phyloP scores from a whole-genome alignment of 2,329 filamentous ascomycete genomes.

The Fusarium pilosicola region DNA sequence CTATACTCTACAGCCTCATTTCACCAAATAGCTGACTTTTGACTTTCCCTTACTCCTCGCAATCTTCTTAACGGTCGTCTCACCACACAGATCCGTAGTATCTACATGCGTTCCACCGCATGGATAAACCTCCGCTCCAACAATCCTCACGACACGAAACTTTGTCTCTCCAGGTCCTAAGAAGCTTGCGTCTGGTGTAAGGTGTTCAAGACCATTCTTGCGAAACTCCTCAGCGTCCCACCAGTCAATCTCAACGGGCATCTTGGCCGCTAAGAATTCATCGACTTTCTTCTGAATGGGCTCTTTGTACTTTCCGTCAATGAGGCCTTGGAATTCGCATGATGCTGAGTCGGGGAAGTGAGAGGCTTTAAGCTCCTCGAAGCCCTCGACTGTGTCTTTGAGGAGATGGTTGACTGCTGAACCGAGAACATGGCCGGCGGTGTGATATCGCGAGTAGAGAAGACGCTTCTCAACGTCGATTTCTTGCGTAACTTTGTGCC shows the following conservation, averaged over 20 bases:
- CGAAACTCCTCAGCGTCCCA: conserved; percentile 73
- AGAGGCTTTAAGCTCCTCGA: conserved; percentile 75
- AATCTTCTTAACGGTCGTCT: conserved; percentile 74
- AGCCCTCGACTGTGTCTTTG: conserved; percentile 60
- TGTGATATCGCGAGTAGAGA: conserved; percentile 76
- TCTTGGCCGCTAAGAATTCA: conserved; percentile 63
- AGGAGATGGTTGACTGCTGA: conserved; percentile 70
- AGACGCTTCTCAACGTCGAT: conserved; percentile 70
- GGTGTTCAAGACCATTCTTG: conserved; percentile 61
- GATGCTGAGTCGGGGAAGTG: conserved; percentile 75
- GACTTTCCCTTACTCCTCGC: conserved; percentile 40
- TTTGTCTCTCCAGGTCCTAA: conserved; percentile 54
- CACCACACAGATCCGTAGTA: conserved; percentile 66
- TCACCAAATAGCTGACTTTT: conserved; percentile 39
- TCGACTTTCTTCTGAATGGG: conserved; percentile 70
- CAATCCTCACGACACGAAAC: conserved; percentile 75
- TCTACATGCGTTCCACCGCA: conserved; percentile 80
- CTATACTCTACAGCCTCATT: not conserved
- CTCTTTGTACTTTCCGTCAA: conserved; percentile 70
- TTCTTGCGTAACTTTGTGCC: conserved; percentile 61
- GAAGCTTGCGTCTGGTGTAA: conserved; percentile 60
- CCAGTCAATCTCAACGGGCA: conserved; percentile 70
- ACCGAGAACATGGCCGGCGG: conserved; percentile 78
- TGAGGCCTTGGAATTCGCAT: conserved; percentile 74
- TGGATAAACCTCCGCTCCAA: conserved; percentile 75